A percentile compares a stretch with the other conserved stretches of the same genome.
phyloP scores from a whole-genome alignment of 768 basidiomycete genomes.

The Phallus indusiatus region DNA sequence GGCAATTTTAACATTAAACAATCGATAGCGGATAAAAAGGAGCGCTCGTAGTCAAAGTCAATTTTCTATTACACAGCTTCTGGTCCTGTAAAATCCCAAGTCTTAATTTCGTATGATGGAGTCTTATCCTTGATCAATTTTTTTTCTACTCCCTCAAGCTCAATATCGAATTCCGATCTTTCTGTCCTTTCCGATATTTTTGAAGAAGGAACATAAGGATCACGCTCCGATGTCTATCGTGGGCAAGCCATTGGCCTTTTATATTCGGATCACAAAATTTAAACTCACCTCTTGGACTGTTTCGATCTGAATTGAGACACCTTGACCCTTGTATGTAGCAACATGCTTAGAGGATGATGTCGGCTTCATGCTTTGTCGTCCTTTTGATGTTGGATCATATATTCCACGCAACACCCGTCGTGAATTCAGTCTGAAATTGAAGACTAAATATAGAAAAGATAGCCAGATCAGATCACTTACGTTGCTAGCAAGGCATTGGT shows the following conservation, averaged over 20 bases:
- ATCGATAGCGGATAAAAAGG: no score
- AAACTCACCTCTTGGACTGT: not conserved
- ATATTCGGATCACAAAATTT: not conserved
- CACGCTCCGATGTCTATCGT: not conserved
- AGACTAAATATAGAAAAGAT: not conserved
- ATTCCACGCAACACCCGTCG: not conserved
- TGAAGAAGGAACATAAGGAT: not conserved
- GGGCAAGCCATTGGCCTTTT: not conserved
- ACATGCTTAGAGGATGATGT: not conserved
- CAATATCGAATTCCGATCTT: not conserved
- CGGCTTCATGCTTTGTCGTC: not conserved
- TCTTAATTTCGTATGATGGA: no score
- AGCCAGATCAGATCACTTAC: not conserved
- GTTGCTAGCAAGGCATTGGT: slow-evolving; percentile 4
- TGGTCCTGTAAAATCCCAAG: no score
- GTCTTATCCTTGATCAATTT: not conserved
- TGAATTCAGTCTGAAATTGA: not conserved
- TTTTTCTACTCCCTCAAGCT: not conserved
- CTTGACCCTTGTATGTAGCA: not conserved
- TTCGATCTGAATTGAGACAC: not conserved
- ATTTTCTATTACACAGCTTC: no score
- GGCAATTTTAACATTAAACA: no score
- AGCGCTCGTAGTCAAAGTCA: no score
- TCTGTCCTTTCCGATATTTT: not conserved
- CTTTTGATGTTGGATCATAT: not conserved